Conservation (phyloP, 2,329 filamentous ascomycete genomes). For the Fusarium sp. region DNA sequence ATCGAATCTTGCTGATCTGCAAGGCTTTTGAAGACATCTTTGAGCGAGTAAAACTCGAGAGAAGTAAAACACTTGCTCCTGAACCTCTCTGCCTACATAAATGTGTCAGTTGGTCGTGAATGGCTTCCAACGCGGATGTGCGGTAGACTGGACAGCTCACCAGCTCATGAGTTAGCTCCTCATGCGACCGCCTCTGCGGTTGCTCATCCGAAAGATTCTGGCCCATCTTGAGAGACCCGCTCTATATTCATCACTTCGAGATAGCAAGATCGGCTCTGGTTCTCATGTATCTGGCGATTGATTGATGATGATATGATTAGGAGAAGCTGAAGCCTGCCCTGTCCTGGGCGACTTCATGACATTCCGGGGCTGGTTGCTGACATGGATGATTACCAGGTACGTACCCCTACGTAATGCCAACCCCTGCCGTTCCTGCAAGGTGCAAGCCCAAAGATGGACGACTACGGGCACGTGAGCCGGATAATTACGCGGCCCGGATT, state of each 20-base stretch:
- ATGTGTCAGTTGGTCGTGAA: conserved; percentile 16
- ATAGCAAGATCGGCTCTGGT: neutral
- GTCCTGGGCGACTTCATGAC: conserved; percentile 39
- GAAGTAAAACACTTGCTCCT: conserved; percentile 77
- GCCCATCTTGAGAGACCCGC: conserved; percentile 57
- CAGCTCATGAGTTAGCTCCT: conserved; percentile 63
- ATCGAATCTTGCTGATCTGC: conserved; percentile 73
- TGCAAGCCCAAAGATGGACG: conserved; percentile 5
- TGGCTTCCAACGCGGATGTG: conserved; percentile 10
- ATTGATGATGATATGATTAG: conserved; percentile 29
- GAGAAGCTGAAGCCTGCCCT: conserved; percentile 24
- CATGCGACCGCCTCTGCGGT: conserved; percentile 59
- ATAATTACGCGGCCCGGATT: neutral
- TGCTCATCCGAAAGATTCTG: conserved; percentile 62
- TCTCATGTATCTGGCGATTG: neutral
- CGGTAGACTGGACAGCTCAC: conserved; percentile 50
- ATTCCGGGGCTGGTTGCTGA: conserved; percentile 38
- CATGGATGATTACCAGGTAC: conserved; percentile 29
- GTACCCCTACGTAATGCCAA: conserved; percentile 37
- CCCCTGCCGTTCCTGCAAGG: conserved; percentile 3
- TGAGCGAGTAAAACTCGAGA: conserved; percentile 79
- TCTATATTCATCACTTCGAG: conserved; percentile 39
- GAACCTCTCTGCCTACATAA: conserved; percentile 68
- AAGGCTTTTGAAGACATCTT: conserved; percentile 77
- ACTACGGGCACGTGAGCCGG: neutral